phyloP scores from a whole-genome alignment of 768 basidiomycete genomes.

The Suillus tomentosus region DNA sequence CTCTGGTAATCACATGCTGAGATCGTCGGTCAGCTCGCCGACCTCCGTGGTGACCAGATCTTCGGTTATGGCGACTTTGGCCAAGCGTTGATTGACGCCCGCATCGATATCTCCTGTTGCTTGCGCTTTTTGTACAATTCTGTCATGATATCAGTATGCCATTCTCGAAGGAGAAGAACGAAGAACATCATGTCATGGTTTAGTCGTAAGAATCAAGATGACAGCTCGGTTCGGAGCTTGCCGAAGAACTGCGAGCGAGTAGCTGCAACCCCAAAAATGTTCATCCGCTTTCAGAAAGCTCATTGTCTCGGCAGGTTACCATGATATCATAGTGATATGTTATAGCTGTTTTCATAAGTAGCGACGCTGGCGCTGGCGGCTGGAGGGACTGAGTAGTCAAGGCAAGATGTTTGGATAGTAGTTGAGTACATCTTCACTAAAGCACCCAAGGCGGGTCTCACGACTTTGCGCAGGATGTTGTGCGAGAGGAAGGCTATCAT shows the following conservation, averaged over 20 bases:
- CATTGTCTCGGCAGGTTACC: too few species aligned
- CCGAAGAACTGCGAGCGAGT: too few species aligned
- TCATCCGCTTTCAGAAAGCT: too few species aligned
- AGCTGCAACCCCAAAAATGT: too few species aligned
- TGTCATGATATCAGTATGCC: slow-evolving; percentile 59
- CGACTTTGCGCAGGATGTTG: too few species aligned
- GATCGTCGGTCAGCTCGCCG: slow-evolving; percentile 44
- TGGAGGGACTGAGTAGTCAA: neutral
- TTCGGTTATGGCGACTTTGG: slow-evolving; percentile 60
- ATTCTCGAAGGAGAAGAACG: slow-evolving; percentile 48
- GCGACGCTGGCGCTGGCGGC: neutral
- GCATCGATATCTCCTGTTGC: slow-evolving; percentile 40
- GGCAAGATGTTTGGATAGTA: too few species aligned
- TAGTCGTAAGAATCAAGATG: too few species aligned
- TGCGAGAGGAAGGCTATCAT: too few species aligned
- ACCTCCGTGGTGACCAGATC: slow-evolving; percentile 65
- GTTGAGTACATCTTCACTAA: too few species aligned
- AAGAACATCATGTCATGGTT: slow-evolving; percentile 36
- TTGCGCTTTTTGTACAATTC: slow-evolving; percentile 32
- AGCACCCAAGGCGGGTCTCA: too few species aligned
- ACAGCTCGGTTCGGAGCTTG: too few species aligned
- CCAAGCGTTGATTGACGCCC: slow-evolving; percentile 54
- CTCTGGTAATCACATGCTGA: slow-evolving; percentile 22
- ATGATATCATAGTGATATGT: neutral
- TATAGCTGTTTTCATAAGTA: neutral